Base-by-base conservation (phyloP, 2,329 filamentous ascomycete species). In the Pezicula carpinea region DNA sequence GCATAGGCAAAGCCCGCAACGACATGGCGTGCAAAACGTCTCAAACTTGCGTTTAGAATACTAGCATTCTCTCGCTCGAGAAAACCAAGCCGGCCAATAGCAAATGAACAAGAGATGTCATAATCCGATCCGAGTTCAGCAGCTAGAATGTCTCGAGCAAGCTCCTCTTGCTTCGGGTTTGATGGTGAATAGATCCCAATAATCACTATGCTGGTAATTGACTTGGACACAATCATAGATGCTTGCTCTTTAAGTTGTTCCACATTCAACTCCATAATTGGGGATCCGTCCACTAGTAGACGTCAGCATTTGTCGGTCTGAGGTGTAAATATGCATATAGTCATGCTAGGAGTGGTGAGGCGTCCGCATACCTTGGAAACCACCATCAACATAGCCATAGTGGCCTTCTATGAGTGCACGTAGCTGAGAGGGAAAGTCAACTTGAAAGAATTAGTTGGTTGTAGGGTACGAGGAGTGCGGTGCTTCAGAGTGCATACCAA, bases 11-110 rank as follows among this genome's bases (percentile, higher is more conserved):
- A 84, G 1, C 73, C 73, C 8, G 65, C 66, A 50, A 83, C 81
- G 0, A 79, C 83, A 52, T 69, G 69, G 14, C 71, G 68, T 0
- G 79, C 80, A 56, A 82, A 82, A 0, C 69, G 59, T 10, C 83
- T 65, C 29, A 85, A 80, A 2, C 79, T 74, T 0, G 80, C 81
- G 53, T 85, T 85, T 17, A 85, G 65, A 15, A 85, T 80, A 2
- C 78, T 74, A 0, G 81, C 80, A 55, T 85, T 85, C 60, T 85
- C 82, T 32, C 82, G 70, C 62, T 83, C 80, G 6, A 83, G 64
- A 44, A 81, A 64, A 2, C 60, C 59, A 15, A 63, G 32, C 39
- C 74, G 72, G 1, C 74, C 74, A 22, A 79, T 72, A 1, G 72
- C 69, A 41, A 74, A 68, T 13, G 73, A 75, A 43, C 72, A 71